Evolutionary conservation across 2,329 filamentous ascomycete species (phyloP).

Genomic region (Cadophora malorum): DNA sequence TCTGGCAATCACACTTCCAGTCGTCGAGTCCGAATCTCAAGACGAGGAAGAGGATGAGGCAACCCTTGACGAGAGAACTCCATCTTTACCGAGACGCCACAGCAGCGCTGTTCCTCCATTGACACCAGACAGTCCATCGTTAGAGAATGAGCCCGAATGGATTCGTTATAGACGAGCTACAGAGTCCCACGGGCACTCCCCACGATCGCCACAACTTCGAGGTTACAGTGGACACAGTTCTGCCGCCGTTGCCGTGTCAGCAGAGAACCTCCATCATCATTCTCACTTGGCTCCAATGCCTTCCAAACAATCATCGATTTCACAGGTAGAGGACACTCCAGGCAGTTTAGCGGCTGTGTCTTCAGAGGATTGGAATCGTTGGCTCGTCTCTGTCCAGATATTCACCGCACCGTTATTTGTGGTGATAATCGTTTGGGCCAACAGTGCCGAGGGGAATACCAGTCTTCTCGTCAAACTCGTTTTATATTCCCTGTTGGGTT

Average conservation of each 20-base stretch:
- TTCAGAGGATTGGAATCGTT: slow-evolving; percentile 76
- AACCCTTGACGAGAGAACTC: slow-evolving; percentile 27
- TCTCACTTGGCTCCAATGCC: slow-evolving; percentile 30
- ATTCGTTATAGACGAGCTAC: slow-evolving; percentile 61
- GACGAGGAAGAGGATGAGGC: slow-evolving; percentile 49
- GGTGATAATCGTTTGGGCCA: slow-evolving; percentile 76
- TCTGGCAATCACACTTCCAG: slow-evolving; percentile 87
- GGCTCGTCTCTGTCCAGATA: slow-evolving; percentile 85
- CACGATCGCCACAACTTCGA: slow-evolving; percentile 30
- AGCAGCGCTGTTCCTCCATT: slow-evolving; percentile 36
- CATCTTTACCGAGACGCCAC: slow-evolving; percentile 29
- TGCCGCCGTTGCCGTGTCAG: slow-evolving; percentile 44
- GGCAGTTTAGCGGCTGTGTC: slow-evolving; percentile 21
- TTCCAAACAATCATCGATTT: slow-evolving; percentile 28
- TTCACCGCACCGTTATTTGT: slow-evolving; percentile 89
- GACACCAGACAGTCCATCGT: slow-evolving; percentile 39
- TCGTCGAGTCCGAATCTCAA: slow-evolving; percentile 76
- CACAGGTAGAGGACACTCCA: slow-evolving; percentile 22
- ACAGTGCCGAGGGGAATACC: slow-evolving; percentile 62
- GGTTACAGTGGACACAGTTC: slow-evolving; percentile 44
- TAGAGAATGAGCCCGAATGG: slow-evolving; percentile 59
- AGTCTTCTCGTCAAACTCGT: slow-evolving; percentile 61
- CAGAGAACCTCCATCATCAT: slow-evolving; percentile 41
- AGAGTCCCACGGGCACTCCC: slow-evolving; percentile 39
- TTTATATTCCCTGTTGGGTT: slow-evolving; percentile 71